phyloP scores from a whole-genome alignment of 129 eudicot genomes.

The Helichrysum umbraculigerum region DNA sequence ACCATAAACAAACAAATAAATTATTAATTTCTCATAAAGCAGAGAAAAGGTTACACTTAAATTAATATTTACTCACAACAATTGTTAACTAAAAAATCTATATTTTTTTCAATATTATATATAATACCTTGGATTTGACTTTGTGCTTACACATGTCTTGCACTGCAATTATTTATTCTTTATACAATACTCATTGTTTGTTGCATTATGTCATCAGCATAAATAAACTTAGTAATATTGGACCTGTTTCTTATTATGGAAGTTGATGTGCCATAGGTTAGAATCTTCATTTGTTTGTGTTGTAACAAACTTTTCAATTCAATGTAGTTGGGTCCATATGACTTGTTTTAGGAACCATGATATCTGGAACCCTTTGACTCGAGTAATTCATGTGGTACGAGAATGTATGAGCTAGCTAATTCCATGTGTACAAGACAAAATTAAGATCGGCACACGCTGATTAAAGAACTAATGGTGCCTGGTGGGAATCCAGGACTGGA shows the following conservation, averaged over 20 bases:
- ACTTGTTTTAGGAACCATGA: background rate
- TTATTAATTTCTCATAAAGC: background rate
- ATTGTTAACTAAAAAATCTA: conserved; percentile 19
- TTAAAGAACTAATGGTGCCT: background rate
- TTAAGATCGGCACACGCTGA: background rate
- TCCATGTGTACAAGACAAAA: background rate
- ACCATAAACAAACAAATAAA: conserved; percentile 8
- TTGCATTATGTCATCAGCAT: conserved; percentile 12
- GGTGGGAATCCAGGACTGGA: too few relatives aligned
- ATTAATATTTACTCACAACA: conserved; percentile 8
- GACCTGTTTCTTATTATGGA: background rate
- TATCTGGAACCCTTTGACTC: conserved; percentile 3
- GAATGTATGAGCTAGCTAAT: background rate
- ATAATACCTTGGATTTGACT: conserved; percentile 13
- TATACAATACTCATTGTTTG: background rate
- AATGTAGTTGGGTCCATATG: background rate
- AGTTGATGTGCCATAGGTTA: background rate
- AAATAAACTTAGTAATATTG: conserved; percentile 2
- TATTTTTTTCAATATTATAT: background rate
- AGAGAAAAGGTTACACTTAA: conserved; percentile 16
- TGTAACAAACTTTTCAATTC: background rate
- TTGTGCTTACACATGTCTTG: conserved; percentile 31
- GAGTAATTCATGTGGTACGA: background rate
- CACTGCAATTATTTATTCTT: conserved; percentile 3
- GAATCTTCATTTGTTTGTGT: background rate